phyloP scores from a whole-genome alignment of 1,284 basidiomycete genomes.

The Agroathelia rolfsii region DNA sequence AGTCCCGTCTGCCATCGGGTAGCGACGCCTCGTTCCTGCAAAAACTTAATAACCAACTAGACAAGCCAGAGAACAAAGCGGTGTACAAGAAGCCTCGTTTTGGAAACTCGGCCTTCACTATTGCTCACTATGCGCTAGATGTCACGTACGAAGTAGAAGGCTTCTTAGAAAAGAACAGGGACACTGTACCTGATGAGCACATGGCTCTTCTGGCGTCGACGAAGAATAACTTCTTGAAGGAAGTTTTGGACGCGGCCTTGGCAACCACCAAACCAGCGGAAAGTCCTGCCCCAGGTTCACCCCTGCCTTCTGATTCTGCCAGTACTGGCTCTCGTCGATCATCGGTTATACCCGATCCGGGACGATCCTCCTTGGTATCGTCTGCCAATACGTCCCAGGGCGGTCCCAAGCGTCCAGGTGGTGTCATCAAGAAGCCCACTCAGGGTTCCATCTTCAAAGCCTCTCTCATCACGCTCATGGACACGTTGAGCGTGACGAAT shows the following conservation, averaged over 20 bases:
- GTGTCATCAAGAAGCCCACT: conserved; percentile 71
- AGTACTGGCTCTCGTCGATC: conserved; percentile 67
- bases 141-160: conserved; percentile 98
- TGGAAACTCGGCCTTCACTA: conserved; percentile 94
- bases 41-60: conserved; percentile 85
- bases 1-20: conserved; percentile 92
- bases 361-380: conserved; percentile 62
- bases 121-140: conserved; percentile 96
- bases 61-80: conserved; percentile 77
- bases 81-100: conserved; percentile 99
- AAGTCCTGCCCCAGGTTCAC: conserved; percentile 54
- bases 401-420: conserved; percentile 50
- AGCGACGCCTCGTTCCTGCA: conserved; percentile 90
- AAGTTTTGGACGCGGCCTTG: conserved; percentile 86
- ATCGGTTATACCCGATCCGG: conserved; percentile 77
- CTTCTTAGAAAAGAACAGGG: conserved; percentile 98
- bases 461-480: conserved; percentile 91
- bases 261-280: conserved; percentile 62
- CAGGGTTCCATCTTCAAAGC: conserved; percentile 98
- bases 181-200: conserved; percentile 98
- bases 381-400: too few relatives aligned
- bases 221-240: conserved; percentile 88
- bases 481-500: conserved; percentile 94
- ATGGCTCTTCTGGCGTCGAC: conserved; percentile 80
- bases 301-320: conserved; percentile 63